Base-by-base conservation (phyloP, 2,329 filamentous ascomycete genomes). In the Phialemoniopsis sp. region DNA sequence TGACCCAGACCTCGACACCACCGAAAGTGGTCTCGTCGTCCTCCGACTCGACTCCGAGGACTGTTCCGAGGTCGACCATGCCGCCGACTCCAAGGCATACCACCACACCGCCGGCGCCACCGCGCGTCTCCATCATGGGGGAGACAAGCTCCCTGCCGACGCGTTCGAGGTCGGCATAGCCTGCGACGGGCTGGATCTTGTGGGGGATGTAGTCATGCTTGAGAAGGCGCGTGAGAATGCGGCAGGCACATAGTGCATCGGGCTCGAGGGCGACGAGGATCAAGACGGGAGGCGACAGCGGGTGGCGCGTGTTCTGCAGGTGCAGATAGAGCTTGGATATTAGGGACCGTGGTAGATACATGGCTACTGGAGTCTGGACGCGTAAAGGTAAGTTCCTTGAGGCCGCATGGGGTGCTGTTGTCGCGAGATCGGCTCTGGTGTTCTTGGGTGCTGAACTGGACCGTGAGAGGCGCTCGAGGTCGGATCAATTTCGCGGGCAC, bases 181-280 rank as follows among this genome's bases (percentile, higher is more conserved):
- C 93, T 15, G 88, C 81, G 39, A 98, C 85, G 2, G 93, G 93
- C 55, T 96, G 88, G 56, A 97, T 95, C 66, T 96, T 97, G 69
- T 97, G 91, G 13, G 86, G 87, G 51, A 98, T 95, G 59, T 95
- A 97, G 70, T 98, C 93, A 72, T 91, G 86, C 66, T 95, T 96
- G 44, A 98, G 74, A n/a, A 98, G 76, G 37, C 85, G 78, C 3
- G 91, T 95, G 35, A 98, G 80, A 45, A 98, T 96, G 45, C 90
- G 89, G 60, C 89, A 95, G 46, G 90, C 93, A 64, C 91, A 97
- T 46, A 98, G 80, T 47, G 93, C 87, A 67, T 98, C 93, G 40
- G 93, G 89, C 57, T 96, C 91, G 58, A 97, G 86, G 29, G 91
- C 87, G 48, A 90, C 90, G 41, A 98, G 85, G 47, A 98, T 80